Base-by-base conservation (phyloP, 2,329 filamentous ascomycete species). In the Fusarium sp. region DNA sequence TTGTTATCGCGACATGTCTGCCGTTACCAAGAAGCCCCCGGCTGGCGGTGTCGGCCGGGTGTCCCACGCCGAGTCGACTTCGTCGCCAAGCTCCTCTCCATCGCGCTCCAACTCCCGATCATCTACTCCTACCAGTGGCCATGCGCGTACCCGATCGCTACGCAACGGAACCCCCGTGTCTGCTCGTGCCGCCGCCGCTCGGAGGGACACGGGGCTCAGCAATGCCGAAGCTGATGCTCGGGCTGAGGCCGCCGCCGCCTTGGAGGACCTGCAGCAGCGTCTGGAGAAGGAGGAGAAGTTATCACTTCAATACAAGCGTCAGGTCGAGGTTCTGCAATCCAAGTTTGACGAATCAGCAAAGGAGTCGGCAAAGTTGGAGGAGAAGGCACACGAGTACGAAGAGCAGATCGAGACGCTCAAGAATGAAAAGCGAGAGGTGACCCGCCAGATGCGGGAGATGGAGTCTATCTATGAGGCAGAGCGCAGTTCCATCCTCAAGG, bases 401-500 rank as follows among this genome's bases (percentile, higher is more conserved):
- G 93, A 95, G 79, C 90, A 91, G 76, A 88, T 95, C 62, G 94
- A 97, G 80, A 85, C 88, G 8, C 85, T 98, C 57, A 90, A 91
- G 76, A 94, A 93, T 75, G 94, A 97, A 76, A 95, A 96, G 82
- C 90, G 93, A 74, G 95, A 98, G 73, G 87, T 91, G 59, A 89
- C 91, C 31, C 89, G 94, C 69, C 92, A 97, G 80, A 93, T 94
- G 77, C 90, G 95, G 70, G 96, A 99, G 79, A 91, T 98, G 83
- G 95, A 98, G 81, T 90, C 91, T 70, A 95, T 97, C 70, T 97
- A 97, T 79, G 95, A 98, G 80, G 90, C 92, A 46, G 96, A 99
- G 82, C 90, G 94, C 68, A 93, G 91, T 76, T 90, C 93, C 58
- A 92, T 95, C 82, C 90, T 94, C 77, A 94, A 95, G 81, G 95